Evolutionary conservation across 2,329 filamentous ascomycete species (phyloP).

Genomic region (Botrytis sinoallii): DNA sequence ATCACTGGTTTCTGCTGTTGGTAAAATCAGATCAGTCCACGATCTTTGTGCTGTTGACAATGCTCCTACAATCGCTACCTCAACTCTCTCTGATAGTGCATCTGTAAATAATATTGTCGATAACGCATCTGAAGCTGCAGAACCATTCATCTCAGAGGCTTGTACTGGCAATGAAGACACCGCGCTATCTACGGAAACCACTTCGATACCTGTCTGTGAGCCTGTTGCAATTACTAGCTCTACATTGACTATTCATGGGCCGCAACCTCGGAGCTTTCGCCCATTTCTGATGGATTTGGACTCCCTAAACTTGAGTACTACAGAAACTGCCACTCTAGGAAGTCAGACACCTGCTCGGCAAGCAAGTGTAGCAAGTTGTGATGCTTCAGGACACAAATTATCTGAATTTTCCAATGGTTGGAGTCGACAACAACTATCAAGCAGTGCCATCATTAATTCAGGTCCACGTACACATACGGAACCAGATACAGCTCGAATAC

Average conservation of each 20-base stretch:
- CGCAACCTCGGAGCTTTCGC: not conserved
- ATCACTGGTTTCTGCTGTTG: not conserved
- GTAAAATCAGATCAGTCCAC: not conserved
- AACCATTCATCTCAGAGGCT: not conserved
- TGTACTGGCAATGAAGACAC: not conserved
- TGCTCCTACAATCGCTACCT: not conserved
- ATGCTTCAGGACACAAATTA: not conserved
- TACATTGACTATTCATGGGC: not conserved
- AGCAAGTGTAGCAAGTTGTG: not conserved
- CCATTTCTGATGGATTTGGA: not conserved
- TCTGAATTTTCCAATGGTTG: constrained; percentile 15
- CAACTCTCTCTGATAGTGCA: not conserved
- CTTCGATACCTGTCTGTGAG: not conserved
- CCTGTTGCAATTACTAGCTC: not conserved
- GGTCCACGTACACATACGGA: not conserved
- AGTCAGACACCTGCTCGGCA: not conserved
- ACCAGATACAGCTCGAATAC: not conserved
- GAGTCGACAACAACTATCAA: constrained; percentile 4
- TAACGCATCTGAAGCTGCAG: not conserved
- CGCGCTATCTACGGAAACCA: not conserved
- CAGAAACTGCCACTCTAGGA: too few species aligned
- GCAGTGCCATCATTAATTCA: not conserved
- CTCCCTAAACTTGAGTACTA: not conserved
- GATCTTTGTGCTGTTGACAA: not conserved
- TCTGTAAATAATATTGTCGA: not conserved